These are phyloP conservation scores for Melanogaster broomeanus DNA, from an alignment of 768 basidiomycete genomes.

Conservation along the genomic window DNA sequence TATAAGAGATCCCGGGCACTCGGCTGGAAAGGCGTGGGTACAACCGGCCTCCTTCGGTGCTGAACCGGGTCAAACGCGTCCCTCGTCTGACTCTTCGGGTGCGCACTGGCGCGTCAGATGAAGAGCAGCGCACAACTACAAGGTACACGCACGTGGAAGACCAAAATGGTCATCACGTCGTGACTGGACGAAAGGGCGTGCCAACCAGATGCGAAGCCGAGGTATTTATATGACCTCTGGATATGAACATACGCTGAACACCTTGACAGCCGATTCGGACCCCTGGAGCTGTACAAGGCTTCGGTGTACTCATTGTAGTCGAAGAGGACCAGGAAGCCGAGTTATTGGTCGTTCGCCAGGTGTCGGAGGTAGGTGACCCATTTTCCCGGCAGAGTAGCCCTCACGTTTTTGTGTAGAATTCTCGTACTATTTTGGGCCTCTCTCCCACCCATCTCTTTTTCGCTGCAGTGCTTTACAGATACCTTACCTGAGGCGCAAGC, in stretches of 20 bases:
- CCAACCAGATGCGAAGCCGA: conserved; percentile 76
- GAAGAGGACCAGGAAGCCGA: conserved; percentile 58
- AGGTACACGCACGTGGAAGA: conserved; percentile 67
- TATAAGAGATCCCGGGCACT: neutral
- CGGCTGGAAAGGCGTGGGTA: neutral
- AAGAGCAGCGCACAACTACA: conserved; percentile 49
- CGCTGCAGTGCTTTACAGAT: conserved; percentile 70
- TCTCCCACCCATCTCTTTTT: conserved; percentile 72
- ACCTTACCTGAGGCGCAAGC: conserved; percentile 66
- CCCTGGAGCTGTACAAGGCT: conserved; percentile 81
- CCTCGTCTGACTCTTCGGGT: neutral
- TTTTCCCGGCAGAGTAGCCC: neutral
- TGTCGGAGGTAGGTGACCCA: conserved; percentile 62
- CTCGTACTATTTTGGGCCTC: conserved; percentile 71
- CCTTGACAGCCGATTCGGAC: conserved; percentile 67
- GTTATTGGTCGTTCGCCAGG: conserved; percentile 65
- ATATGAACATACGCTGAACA: neutral
- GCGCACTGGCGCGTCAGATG: neutral
- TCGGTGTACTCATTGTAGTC: conserved; percentile 76
- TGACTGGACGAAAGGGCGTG: conserved; percentile 68
- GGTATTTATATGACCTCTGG: conserved; percentile 33
- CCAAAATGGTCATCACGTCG: conserved; percentile 67
- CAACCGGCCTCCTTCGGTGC: neutral
- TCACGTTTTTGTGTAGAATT: conserved; percentile 50
- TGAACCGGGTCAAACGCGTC: neutral